A percentile compares a stretch with the other conserved stretches of the same genome.
Conservation (phyloP, 345 rosid species). For the Linum usitatissimum region DNA sequence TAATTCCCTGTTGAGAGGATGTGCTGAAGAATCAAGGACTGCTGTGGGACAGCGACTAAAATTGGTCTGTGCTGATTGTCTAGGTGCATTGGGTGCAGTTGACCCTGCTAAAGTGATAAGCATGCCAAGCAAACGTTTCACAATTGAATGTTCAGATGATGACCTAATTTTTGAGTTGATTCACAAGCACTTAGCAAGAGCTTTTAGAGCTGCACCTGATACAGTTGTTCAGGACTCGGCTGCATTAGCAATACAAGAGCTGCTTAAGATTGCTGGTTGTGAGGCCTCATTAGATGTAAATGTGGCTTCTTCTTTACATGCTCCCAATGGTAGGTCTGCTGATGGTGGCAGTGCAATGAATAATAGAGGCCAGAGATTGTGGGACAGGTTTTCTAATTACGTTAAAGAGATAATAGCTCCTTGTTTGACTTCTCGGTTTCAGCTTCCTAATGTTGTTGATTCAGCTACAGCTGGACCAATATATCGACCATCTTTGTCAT, state of each 20-base stretch:
- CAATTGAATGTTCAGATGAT: conserved; percentile 96
- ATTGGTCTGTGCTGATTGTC: conserved; percentile 86
- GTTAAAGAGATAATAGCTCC: conserved; percentile 95
- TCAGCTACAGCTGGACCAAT: conserved; percentile 62
- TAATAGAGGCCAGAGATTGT: conserved; percentile 76
- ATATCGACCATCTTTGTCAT: conserved; percentile 85
- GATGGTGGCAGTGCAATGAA: conserved; percentile 31
- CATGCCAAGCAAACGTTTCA: conserved; percentile 64
- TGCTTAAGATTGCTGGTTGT: conserved; percentile 93
- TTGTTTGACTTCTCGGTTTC: conserved; percentile 89
- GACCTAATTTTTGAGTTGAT: conserved; percentile 95
- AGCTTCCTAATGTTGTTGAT: conserved; percentile 77
- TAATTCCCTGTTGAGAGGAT: conserved; percentile 74
- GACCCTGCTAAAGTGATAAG: conserved; percentile 92
- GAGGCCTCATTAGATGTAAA: conserved; percentile 82
- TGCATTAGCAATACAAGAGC: conserved; percentile 95
- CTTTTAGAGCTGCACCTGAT: conserved; percentile 97
- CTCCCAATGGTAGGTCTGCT: conserved; percentile 26
- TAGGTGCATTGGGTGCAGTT: conserved; percentile 92
- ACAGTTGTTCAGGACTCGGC: conserved; percentile 88
- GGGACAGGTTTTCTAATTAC: conserved; percentile 89
- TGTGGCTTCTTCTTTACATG: conserved; percentile 31
- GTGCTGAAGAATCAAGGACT: conserved; percentile 97
- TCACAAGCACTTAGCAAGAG: conserved; percentile 83
- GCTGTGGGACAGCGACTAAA: conserved; percentile 80